Conservation (phyloP, 2,329 filamentous ascomycete genomes). For the Rhinocladiella mackenziei region DNA sequence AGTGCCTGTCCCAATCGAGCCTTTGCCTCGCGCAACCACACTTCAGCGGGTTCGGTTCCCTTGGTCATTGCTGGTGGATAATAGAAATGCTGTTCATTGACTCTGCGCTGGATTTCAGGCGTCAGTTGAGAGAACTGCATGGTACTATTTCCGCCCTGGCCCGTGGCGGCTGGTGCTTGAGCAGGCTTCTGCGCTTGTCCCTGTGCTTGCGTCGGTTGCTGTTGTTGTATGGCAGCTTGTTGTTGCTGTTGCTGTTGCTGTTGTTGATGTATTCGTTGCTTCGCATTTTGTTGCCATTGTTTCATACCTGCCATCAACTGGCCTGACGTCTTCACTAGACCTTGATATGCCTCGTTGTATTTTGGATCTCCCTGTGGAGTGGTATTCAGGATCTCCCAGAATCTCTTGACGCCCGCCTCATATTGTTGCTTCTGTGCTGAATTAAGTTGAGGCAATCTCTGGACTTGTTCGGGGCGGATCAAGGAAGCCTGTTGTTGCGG, state of each 20-base stretch:
- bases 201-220: slow-evolving; percentile 15
- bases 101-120: slow-evolving; percentile 45
- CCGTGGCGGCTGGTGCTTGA: slow-evolving; percentile 17
- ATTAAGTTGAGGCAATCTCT: slow-evolving; percentile 50
- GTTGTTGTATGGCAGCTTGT: slow-evolving; percentile 7
- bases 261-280: slow-evolving; percentile 24
- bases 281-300: slow-evolving; percentile 42
- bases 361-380: slow-evolving; percentile 48
- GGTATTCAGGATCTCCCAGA: slow-evolving; percentile 52
- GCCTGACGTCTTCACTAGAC: slow-evolving; percentile 49
- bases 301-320: slow-evolving; percentile 52
- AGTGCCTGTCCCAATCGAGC: slow-evolving; percentile 46
- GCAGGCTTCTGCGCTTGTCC: slow-evolving; percentile 6
- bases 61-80: slow-evolving; percentile 44
- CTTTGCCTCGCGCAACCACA: slow-evolving; percentile 47
- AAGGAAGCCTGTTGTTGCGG: slow-evolving; percentile 43
- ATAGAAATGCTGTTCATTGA: slow-evolving; percentile 43
- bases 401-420: slow-evolving; percentile 49
- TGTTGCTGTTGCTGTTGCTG: slow-evolving; percentile 15
- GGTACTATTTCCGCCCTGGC: slow-evolving; percentile 34
- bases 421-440: slow-evolving; percentile 55
- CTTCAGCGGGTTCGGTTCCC: slow-evolving; percentile 38
- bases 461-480: slow-evolving; percentile 52
- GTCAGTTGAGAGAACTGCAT: slow-evolving; percentile 42
- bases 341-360: slow-evolving; percentile 48